Percentiles rank a stretch among this genome's conserved stretches.
Conservation (phyloP, 2,329 filamentous ascomycete species). For the Fusarium bulbicola region DNA sequence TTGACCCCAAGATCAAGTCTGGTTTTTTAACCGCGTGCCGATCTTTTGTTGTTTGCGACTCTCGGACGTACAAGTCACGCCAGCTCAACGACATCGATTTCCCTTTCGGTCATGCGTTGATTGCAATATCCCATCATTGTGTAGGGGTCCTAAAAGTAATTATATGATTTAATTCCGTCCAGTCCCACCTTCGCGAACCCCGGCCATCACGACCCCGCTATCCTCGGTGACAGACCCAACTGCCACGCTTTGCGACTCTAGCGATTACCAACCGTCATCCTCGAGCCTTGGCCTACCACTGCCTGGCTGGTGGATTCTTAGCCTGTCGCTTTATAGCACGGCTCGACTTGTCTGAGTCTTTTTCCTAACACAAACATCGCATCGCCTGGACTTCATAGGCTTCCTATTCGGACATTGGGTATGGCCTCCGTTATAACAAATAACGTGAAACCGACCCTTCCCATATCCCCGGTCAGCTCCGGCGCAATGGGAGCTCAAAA, state of each 20-base stretch:
- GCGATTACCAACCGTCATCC: slow-evolving; percentile 17
- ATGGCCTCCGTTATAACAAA: slow-evolving; percentile 43
- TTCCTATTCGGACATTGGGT: slow-evolving; percentile 21
- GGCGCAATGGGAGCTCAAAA: slow-evolving; percentile 56
- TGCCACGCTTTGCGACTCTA: slow-evolving; percentile 24
- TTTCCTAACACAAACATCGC: neutral
- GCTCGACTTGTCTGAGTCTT: neutral
- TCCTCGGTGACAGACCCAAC: slow-evolving; percentile 19
- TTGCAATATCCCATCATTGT: slow-evolving; percentile 27
- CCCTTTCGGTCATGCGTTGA: slow-evolving; percentile 36
- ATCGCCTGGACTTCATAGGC: neutral
- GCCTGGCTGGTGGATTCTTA: slow-evolving; percentile 11
- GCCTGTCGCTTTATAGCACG: neutral
- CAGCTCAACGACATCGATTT: slow-evolving; percentile 11
- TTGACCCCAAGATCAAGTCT: slow-evolving; percentile 11
- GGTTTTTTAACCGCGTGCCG: slow-evolving; percentile 1
- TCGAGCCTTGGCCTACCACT: slow-evolving; percentile 24
- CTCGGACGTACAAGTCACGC: neutral
- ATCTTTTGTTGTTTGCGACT: slow-evolving; percentile 16
- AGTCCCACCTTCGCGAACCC: slow-evolving; percentile 37
- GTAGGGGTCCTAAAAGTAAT: slow-evolving; percentile 36
- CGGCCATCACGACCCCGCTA: slow-evolving; percentile 37
- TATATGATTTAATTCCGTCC: slow-evolving; percentile 30
- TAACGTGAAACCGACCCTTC: slow-evolving; percentile 47
- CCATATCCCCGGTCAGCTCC: slow-evolving; percentile 51